These are phyloP conservation scores for Talaromyces wortmannii DNA, from an alignment of 495 filamentous ascomycete genomes.

Conservation along the genomic window DNA sequence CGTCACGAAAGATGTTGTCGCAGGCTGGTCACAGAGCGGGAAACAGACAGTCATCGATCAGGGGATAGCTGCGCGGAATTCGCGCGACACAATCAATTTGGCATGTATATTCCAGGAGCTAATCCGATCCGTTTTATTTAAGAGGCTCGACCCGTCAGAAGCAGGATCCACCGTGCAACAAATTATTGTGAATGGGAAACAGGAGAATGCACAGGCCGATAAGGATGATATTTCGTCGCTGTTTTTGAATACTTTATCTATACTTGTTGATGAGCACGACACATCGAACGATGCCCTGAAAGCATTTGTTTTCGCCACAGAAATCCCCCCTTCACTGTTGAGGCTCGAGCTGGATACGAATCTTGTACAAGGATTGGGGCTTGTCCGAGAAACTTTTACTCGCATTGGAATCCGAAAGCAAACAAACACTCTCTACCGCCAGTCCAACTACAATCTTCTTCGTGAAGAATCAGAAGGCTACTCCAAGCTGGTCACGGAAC, in stretches of 20 bases:
- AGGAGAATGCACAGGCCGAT: conserved; percentile 30
- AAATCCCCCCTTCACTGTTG: conserved; percentile 63
- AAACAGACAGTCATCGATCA: conserved; percentile 36
- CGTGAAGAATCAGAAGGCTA: conserved; percentile 96
- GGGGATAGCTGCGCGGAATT: conserved; percentile 46
- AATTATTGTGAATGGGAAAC: conserved; percentile 54
- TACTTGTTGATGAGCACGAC: conserved; percentile 64
- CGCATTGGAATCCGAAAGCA: conserved; percentile 78
- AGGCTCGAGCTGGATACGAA: conserved; percentile 76
- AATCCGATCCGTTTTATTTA: conserved; percentile 62
- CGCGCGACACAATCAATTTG: conserved; percentile 59
- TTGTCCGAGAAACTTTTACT: conserved; percentile 81
- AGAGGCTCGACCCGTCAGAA: conserved; percentile 55
- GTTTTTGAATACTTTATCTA: conserved; percentile 77
- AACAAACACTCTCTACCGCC: conserved; percentile 87
- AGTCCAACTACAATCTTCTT: conserved; percentile 92
- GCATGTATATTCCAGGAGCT: conserved; percentile 80
- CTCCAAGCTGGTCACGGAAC: conserved; percentile 79
- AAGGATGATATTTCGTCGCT: conserved; percentile 54
- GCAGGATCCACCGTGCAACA: conserved; percentile 68
- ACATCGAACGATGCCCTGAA: conserved; percentile 36
- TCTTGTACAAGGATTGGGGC: conserved; percentile 62
- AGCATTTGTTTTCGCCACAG: conserved; percentile 59
- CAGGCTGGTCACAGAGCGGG: conserved; percentile 43
- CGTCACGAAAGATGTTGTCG: conserved; percentile 40